These are phyloP conservation scores for Sindora glabra DNA, from an alignment of 306 rosid species.

Conservation along the genomic window DNA sequence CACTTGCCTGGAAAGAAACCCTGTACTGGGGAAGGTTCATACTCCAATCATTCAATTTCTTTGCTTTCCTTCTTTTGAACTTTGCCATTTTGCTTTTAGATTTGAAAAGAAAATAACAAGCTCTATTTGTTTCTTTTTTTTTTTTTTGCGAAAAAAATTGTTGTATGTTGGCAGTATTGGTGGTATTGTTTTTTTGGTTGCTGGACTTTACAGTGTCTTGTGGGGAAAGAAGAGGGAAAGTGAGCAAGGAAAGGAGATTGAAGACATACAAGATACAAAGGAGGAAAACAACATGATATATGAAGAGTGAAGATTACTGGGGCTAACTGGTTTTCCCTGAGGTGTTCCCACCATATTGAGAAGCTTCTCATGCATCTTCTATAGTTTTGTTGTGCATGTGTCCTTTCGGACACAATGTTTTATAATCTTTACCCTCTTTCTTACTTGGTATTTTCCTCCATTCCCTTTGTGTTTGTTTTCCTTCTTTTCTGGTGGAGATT, in stretches of 20 bases:
- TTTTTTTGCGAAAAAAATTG: background rate
- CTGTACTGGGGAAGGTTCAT: constrained; percentile 70
- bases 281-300: constrained; percentile 37
- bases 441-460: no score
- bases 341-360: background rate
- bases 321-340: background rate
- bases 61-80: background rate
- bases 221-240: constrained; percentile 82
- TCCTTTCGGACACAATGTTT: no score
- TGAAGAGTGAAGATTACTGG: constrained; percentile 4
- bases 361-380: no score
- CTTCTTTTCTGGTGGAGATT: no score
- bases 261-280: constrained; percentile 28
- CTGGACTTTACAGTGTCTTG: constrained; percentile 69
- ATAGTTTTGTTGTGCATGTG: no score
- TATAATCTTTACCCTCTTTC: no score
- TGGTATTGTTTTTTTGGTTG: constrained; percentile 61
- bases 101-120: no score
- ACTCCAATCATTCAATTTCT: background rate
- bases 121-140: no score
- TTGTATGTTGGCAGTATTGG: constrained; percentile 45
- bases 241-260: background rate
- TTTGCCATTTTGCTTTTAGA: no score
- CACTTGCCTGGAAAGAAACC: constrained; percentile 69
- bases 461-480: no score